Evolutionary conservation across 2,329 filamentous ascomycete species (phyloP).

Genomic region (Fusarium mundagurra): DNA sequence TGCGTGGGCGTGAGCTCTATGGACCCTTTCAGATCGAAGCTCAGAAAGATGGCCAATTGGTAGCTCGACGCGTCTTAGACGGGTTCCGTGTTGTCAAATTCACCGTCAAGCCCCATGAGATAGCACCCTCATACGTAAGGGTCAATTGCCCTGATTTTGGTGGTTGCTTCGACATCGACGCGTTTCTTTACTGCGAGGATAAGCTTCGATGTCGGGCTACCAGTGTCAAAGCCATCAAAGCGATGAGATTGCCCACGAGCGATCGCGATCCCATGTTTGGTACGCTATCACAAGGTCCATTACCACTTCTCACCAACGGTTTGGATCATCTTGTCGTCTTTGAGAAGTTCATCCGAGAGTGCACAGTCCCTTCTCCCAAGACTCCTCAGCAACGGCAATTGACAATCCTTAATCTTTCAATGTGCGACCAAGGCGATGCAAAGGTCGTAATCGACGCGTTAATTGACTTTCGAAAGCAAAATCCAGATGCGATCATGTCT

Average conservation of each 20-base stretch:
- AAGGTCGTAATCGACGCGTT: neutral
- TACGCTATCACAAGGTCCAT: neutral
- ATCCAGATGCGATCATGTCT: neutral
- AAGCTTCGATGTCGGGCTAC: conserved; percentile 8
- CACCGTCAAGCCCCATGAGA: neutral
- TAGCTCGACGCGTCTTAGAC: neutral
- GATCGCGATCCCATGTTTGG: neutral
- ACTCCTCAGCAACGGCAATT: neutral
- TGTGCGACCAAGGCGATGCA: conserved; percentile 10
- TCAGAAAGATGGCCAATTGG: neutral
- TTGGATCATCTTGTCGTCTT: neutral
- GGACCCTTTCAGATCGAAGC: neutral
- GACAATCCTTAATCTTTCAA: neutral
- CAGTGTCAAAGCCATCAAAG: neutral
- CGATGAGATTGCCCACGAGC: neutral
- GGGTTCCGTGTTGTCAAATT: neutral
- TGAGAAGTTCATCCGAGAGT: neutral
- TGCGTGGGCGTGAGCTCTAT: neutral
- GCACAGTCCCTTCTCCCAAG: neutral
- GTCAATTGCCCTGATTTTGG: neutral
- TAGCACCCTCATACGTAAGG: neutral
- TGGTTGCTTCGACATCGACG: neutral
- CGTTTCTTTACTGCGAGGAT: neutral
- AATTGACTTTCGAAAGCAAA: neutral
- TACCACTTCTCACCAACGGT: neutral